Percentiles rank a stretch among this genome's conserved stretches.
These are phyloP conservation scores for Aspergillus pseudotamarii DNA, from an alignment of 2,329 filamentous ascomycete species.

Conservation along the genomic window DNA sequence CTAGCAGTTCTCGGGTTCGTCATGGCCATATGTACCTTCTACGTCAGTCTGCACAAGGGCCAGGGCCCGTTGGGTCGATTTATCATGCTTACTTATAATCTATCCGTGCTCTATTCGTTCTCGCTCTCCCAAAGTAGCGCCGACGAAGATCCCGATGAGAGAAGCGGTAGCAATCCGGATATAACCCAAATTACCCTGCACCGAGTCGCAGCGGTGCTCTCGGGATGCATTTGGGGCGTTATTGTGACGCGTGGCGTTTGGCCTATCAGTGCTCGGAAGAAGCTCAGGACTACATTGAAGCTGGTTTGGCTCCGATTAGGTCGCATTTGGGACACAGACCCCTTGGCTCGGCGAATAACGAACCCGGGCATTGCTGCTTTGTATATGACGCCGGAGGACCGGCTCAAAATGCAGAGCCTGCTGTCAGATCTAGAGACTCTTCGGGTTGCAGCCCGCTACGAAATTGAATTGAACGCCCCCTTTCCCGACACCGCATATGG, in stretches of 20 bases:
- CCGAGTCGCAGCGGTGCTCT: slow-evolving; percentile 81
- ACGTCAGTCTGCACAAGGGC: slow-evolving; percentile 80
- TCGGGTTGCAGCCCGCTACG: slow-evolving; percentile 70
- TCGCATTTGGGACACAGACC: slow-evolving; percentile 93
- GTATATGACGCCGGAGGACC: slow-evolving; percentile 78
- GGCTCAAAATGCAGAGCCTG: slow-evolving; percentile 82
- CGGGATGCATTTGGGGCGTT: slow-evolving; percentile 89
- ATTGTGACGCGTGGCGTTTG: slow-evolving; percentile 87
- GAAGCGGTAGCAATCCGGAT: slow-evolving; percentile 71
- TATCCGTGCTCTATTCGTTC: slow-evolving; percentile 92
- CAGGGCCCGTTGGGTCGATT: slow-evolving; percentile 92
- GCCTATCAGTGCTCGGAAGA: slow-evolving; percentile 86
- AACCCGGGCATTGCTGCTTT: slow-evolving; percentile 63
- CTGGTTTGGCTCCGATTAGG: slow-evolving; percentile 94
- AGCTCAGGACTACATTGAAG: slow-evolving; percentile 85
- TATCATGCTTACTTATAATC: slow-evolving; percentile 93
- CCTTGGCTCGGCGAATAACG: slow-evolving; percentile 73
- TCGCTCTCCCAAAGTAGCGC: slow-evolving; percentile 78
- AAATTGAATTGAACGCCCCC: slow-evolving; percentile 85
- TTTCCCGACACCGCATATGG: slow-evolving; percentile 76
- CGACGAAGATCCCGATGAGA: slow-evolving; percentile 82
- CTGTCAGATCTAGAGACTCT: slow-evolving; percentile 72
- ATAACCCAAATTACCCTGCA: slow-evolving; percentile 88
- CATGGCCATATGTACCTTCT: slow-evolving; percentile 81
- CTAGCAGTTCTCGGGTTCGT: slow-evolving; percentile 80